phyloP scores from a whole-genome alignment of 2,329 filamentous ascomycete genomes.

The Arachnopeziza araneosa region DNA sequence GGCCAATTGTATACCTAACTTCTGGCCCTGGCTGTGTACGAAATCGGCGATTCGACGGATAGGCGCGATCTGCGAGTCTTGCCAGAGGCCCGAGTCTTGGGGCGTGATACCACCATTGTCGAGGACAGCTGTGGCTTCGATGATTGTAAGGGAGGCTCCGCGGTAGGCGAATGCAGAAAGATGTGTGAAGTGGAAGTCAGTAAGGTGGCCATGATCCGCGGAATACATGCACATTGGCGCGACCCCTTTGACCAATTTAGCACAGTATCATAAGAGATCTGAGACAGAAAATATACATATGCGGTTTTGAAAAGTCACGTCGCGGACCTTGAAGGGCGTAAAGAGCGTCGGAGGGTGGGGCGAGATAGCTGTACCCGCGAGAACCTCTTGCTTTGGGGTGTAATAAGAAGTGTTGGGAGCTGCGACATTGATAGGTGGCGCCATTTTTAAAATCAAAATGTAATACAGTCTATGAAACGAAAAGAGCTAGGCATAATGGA shows the following conservation, averaged over 20 bases:
- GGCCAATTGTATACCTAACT: constrained; percentile 65
- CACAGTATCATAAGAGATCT: not conserved
- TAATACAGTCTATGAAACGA: not conserved
- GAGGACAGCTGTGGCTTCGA: constrained; percentile 32
- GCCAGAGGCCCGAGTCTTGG: constrained; percentile 30
- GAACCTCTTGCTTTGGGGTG: constrained; percentile 27
- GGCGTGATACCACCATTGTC: constrained; percentile 31
- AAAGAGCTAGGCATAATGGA: not conserved
- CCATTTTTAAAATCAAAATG: not conserved
- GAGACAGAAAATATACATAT: constrained; percentile 25
- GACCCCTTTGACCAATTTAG: constrained; percentile 27
- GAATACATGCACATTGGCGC: constrained; percentile 43
- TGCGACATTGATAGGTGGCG: constrained; percentile 11
- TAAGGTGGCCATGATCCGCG: constrained; percentile 27
- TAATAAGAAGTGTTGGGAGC: constrained; percentile 26
- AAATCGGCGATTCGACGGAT: constrained; percentile 35
- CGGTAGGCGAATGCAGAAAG: constrained; percentile 29
- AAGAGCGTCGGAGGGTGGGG: constrained; percentile 34
- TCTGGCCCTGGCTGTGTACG: constrained; percentile 48
- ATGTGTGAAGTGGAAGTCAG: constrained; percentile 31
- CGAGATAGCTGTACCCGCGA: constrained; percentile 27
- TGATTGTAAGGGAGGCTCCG: constrained; percentile 30
- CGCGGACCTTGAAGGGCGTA: constrained; percentile 39
- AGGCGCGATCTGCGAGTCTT: constrained; percentile 33
- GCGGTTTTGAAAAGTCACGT: constrained; percentile 40